Evolutionary conservation across 257 asterid genomes (phyloP).

Genomic region (Scutellaria barbata): DNA sequence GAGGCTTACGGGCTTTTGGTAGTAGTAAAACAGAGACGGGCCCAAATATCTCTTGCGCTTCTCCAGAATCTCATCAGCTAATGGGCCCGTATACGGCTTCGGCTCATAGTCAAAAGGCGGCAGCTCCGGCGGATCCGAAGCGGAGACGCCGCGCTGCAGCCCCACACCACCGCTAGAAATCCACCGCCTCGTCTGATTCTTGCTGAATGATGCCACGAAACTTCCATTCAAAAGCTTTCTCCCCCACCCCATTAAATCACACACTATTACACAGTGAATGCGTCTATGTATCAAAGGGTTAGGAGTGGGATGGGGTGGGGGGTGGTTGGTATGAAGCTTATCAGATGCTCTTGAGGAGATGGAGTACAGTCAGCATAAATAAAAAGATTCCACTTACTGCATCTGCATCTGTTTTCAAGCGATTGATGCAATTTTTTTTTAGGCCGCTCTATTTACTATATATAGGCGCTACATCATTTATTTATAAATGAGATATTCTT

Average conservation of each 20-base stretch:
- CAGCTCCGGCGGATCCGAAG: conserved; percentile 58
- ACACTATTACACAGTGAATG: not conserved
- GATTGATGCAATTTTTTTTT: not conserved
- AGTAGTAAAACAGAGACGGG: conserved; percentile 83
- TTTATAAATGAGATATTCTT: too few relatives aligned
- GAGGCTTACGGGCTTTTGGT: conserved; percentile 79
- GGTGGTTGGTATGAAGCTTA: not conserved
- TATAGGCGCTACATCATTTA: too few relatives aligned
- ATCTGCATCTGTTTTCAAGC: not conserved
- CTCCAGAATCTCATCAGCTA: conserved; percentile 70
- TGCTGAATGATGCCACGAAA: conserved; percentile 1
- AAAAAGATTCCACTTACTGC: conserved; percentile 23
- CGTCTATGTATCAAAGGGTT: not conserved
- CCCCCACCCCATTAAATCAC: conserved; percentile 44
- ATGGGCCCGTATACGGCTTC: conserved; percentile 76
- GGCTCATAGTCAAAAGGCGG: conserved; percentile 81
- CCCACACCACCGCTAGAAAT: conserved; percentile 31
- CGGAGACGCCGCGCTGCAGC: conserved; percentile 43
- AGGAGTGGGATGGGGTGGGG: too few relatives aligned
- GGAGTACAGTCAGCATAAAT: conserved; percentile 25
- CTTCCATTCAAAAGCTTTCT: conserved; percentile 40
- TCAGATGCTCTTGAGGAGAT: conserved; percentile 17
- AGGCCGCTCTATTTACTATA: too few relatives aligned
- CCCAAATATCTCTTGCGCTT: conserved; percentile 83
- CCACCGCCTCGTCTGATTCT: conserved; percentile 34